Conservation (phyloP, 495 filamentous ascomycete genomes). For the Penicillium coffeae region DNA sequence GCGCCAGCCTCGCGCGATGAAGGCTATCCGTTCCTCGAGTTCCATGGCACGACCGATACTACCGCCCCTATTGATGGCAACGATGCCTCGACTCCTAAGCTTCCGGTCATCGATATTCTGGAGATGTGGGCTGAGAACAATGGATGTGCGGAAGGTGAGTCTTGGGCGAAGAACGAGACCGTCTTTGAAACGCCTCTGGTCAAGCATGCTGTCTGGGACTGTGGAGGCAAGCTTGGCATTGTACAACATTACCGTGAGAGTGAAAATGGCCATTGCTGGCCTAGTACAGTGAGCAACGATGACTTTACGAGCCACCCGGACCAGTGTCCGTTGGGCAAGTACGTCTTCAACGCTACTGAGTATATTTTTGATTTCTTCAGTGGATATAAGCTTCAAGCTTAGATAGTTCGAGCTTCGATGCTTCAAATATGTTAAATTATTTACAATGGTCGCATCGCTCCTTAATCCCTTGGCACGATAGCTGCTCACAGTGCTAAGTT, state of each 20-base stretch:
- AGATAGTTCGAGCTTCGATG: neutral
- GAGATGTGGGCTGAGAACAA: conserved; percentile 37
- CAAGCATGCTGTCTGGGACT: conserved; percentile 33
- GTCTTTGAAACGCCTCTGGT: conserved; percentile 14
- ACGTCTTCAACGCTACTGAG: conserved; percentile 21
- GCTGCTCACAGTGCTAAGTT: too few relatives aligned
- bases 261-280: conserved; percentile 45
- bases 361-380: conserved; percentile 25
- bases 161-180: conserved; percentile 19
- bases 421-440: neutral
- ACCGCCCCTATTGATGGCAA: conserved; percentile 23
- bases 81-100: conserved; percentile 3
- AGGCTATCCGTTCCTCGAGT: conserved; percentile 41
- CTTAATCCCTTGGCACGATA: too few relatives aligned
- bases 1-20: conserved; percentile 9
- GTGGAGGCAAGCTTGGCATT: conserved; percentile 29
- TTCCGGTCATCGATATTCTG: conserved; percentile 30
- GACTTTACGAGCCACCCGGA: conserved; percentile 17
- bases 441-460: neutral
- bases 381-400: conserved; percentile 3
- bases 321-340: conserved; percentile 16
- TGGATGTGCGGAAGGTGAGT: conserved; percentile 12
- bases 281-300: conserved; percentile 34
- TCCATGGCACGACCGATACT: conserved; percentile 46
- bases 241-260: conserved; percentile 47